Base-by-base conservation (phyloP, 2,329 filamentous ascomycete genomes). In the Sporothrix sp. region DNA sequence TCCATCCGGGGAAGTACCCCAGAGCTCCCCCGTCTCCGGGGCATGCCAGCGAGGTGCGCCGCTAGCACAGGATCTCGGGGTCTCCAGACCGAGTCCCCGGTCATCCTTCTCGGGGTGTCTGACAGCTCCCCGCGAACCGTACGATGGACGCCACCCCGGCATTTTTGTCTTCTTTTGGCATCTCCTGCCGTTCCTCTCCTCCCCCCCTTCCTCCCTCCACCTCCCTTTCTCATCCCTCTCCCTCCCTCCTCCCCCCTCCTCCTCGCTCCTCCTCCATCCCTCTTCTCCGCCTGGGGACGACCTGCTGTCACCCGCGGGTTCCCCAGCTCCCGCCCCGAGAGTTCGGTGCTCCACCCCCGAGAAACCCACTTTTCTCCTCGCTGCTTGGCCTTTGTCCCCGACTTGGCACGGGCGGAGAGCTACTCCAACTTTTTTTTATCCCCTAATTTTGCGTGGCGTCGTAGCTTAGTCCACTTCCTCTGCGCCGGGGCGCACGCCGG, bases 61-160 rank as follows among this genome's bases (percentile, higher is more conserved):
- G n/a, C n/a, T n/a, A n/a, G n/a, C n/a, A n/a, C 23, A 30, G 23
- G 9, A 45, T 27, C 36, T 52, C 51, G 51, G 51, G 51, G 45
- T 38, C 46, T 49, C 40, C 39, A 49, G 35, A 49, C 45, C 51
- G 45, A 52, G 37, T 3, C 8, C 18, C 9, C 30, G 9, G 30
- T 28, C 20, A 25, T 11, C 16, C 11, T 14, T n/a, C 20, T 48
- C 43, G 46, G 33, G 45, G 44, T 36, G 21, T 30, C 25, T 47
- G 44, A 21, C 44, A n/a, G n/a, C 14, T 23, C 25, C 33, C 43
- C 30, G 27, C 43, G 43, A 20, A 30, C 33, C 30, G 9, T 35
- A 11, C 18, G 30, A 45, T 33, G 18, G 11, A 5, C n/a, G 16
- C 11, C 28, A 13, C 42, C 28, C 18, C 40, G 27, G 20, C 18